Conservation (phyloP, 2,329 filamentous ascomycete species). For the Thielaviopsis musarum region DNA sequence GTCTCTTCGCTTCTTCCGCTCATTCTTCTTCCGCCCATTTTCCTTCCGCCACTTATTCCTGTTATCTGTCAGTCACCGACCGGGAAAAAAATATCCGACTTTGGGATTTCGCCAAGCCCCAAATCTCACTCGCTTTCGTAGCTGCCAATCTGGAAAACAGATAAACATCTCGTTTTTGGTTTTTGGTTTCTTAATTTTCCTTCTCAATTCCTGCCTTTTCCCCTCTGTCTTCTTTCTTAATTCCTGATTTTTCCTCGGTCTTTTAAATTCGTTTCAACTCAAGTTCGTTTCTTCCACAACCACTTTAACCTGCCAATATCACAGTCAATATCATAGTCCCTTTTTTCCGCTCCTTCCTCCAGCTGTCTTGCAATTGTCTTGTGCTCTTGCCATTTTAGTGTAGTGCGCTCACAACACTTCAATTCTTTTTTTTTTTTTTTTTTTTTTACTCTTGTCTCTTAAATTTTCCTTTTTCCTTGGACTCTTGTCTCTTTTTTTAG, state of each 20-base stretch:
- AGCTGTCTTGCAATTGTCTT: neutral
- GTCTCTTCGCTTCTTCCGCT: neutral
- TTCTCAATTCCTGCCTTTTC: neutral
- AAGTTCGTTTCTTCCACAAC: neutral
- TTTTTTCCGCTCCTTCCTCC: neutral
- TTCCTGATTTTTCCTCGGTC: too few relatives aligned
- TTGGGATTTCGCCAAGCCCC: neutral
- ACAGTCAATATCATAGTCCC: neutral
- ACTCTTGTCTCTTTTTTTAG: neutral
- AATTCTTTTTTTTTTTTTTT: neutral
- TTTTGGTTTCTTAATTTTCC: neutral
- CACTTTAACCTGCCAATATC: neutral
- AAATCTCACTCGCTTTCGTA: neutral
- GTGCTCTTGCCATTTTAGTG: neutral
- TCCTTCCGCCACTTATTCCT: neutral
- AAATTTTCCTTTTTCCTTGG: too few relatives aligned
- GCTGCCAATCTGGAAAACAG: neutral
- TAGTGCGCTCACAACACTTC: neutral
- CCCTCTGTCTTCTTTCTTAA: neutral
- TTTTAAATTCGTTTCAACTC: neutral
- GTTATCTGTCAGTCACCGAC: neutral
- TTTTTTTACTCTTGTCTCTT: too few relatives aligned
- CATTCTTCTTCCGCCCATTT: neutral
- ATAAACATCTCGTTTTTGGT: neutral
- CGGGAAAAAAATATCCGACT: neutral